Conservation (phyloP, 148 eudicot genomes). For the Camellia japonica region DNA sequence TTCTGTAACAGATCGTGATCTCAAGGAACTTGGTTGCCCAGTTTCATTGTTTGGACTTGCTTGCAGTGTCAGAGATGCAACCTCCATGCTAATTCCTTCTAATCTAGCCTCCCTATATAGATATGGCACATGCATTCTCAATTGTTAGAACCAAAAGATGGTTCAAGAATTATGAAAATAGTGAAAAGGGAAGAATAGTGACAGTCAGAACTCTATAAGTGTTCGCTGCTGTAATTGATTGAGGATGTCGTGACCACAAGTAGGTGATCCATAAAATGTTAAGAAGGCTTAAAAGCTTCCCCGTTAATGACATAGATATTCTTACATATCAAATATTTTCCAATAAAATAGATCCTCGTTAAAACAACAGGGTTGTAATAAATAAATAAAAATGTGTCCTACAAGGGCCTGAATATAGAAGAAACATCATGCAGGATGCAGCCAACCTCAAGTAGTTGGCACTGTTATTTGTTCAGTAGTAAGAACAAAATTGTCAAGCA, state of each 20-base stretch:
- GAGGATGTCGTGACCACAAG: slow-evolving; percentile 25
- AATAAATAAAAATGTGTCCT: background rate
- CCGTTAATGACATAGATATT: background rate
- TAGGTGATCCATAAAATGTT: background rate
- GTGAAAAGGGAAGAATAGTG: background rate
- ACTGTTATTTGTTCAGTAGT: background rate
- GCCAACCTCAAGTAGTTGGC: background rate
- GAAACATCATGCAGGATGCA: background rate
- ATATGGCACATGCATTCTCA: slow-evolving; percentile 4
- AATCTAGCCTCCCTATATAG: slow-evolving; percentile 34
- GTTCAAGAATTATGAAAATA: background rate
- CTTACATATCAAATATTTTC: background rate
- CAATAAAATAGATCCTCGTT: background rate
- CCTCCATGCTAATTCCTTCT: slow-evolving; percentile 27
- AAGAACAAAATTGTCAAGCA: background rate
- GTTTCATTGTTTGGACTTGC: slow-evolving; percentile 33
- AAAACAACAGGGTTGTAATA: background rate
- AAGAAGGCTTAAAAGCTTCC: background rate
- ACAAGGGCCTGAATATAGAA: background rate
- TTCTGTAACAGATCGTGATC: slow-evolving; percentile 33
- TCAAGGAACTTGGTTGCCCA: slow-evolving; percentile 24
- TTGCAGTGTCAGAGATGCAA: slow-evolving; percentile 10
- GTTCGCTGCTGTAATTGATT: slow-evolving; percentile 12
- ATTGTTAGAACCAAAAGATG: background rate
- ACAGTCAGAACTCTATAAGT: background rate